Evolutionary conservation across 805 yeast genomes (phyloP).

Genomic region (Nakazawaea laoshanensis): DNA sequence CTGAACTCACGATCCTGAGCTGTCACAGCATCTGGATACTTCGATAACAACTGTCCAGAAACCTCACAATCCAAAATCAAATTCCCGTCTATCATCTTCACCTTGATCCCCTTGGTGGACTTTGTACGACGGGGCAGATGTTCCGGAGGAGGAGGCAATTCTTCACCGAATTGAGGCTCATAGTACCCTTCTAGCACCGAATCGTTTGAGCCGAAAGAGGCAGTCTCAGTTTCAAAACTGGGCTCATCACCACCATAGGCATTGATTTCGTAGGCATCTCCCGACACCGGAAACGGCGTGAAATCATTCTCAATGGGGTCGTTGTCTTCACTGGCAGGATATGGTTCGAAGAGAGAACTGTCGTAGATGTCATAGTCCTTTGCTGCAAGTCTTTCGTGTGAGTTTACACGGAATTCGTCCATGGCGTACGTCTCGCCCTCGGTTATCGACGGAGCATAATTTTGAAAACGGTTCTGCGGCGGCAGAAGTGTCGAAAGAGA

Average conservation of each 20-base stretch:
- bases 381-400: not conserved
- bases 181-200: conserved; percentile 6
- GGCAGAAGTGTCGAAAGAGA: conserved; percentile 1
- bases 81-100: conserved; percentile 62
- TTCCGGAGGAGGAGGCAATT: conserved; percentile 5
- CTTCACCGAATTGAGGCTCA: conserved; percentile 6
- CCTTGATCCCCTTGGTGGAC: conserved; percentile 16
- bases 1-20: conserved; percentile 51
- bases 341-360: conserved; percentile 11
- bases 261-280: conserved; percentile 18
- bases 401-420: conserved; percentile 5
- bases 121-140: conserved; percentile 7
- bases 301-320: conserved; percentile 17
- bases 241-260: conserved; percentile 7
- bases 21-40: conserved; percentile 37
- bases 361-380: not conserved
- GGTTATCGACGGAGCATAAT: conserved; percentile 7
- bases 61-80: conserved; percentile 86
- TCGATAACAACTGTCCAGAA: conserved; percentile 53
- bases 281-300: conserved; percentile 24
- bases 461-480: not conserved
- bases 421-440: conserved; percentile 4
- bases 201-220: conserved; percentile 1
- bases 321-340: conserved; percentile 18
- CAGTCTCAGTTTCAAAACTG: conserved; percentile 1